phyloP scores from a whole-genome alignment of 23 red algal genomes.

The Agarophyton chilense region DNA sequence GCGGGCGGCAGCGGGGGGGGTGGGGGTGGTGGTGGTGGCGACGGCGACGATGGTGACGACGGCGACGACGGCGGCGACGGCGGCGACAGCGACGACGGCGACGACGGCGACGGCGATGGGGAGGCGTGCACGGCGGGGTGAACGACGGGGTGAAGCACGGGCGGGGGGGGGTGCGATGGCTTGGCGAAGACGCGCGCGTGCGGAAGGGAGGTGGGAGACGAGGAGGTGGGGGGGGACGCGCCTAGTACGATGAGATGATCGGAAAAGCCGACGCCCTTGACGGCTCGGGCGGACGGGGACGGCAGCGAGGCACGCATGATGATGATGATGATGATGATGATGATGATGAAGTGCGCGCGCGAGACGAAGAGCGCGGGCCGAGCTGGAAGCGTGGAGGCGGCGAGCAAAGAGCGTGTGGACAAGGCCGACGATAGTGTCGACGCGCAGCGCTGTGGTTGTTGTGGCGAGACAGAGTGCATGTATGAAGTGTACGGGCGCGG shows the following conservation, averaged over 20 bases:
- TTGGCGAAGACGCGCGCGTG: constrained; percentile 24
- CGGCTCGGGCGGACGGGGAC: background rate
- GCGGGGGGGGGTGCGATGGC: background rate
- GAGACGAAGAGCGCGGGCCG: too few species aligned
- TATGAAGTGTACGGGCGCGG: background rate
- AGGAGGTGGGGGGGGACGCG: background rate
- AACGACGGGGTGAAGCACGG: background rate
- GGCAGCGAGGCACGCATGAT: background rate
- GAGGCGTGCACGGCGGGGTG: background rate
- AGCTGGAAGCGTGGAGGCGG: background rate
- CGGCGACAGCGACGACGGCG: background rate
- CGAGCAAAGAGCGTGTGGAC: background rate
- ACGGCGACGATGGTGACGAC: background rate
- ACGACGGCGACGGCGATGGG: background rate
- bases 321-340: too few species aligned
- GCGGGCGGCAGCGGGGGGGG: background rate
- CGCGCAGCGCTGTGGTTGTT: too few species aligned
- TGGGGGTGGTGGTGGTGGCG: background rate
- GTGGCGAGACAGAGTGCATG: too few species aligned
- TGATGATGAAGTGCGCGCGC: too few species aligned
- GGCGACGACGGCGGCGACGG: background rate
- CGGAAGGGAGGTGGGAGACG: background rate
- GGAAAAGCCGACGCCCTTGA: constrained; percentile 19
- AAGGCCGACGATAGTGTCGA: too few species aligned
- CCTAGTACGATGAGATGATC: constrained; percentile 22